Evolutionary conservation across 2,329 filamentous ascomycete species (phyloP).

Genomic region (Achaetomium macrosporum): DNA sequence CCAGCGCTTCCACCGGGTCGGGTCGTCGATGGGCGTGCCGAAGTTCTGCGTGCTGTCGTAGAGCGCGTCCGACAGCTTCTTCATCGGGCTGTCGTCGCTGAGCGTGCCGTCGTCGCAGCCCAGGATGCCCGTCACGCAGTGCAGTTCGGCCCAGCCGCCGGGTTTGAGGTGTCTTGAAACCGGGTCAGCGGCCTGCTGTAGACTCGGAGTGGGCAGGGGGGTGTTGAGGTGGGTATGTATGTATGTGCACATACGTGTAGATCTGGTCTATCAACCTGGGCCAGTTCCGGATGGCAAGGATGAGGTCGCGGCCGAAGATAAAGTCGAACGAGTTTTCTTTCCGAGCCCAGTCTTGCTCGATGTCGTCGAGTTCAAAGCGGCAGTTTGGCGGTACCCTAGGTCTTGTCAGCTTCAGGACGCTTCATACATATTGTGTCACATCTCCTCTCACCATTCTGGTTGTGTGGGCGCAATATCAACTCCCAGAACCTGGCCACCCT

Average conservation of each 20-base stretch:
- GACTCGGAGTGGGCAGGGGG: not conserved
- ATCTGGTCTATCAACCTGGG: slow-evolving; percentile 35
- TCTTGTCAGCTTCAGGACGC: not conserved
- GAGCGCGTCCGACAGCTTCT: slow-evolving; percentile 11
- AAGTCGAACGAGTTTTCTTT: slow-evolving; percentile 33
- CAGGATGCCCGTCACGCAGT: slow-evolving; percentile 20
- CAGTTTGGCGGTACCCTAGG: slow-evolving; percentile 32
- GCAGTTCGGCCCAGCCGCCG: slow-evolving; percentile 24
- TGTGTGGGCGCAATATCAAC: slow-evolving; percentile 49
- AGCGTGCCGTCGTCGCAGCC: slow-evolving; percentile 19
- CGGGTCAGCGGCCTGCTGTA: not conserved
- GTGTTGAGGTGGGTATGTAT: not conserved
- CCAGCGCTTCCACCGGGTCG: slow-evolving; percentile 18
- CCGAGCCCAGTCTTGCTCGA: slow-evolving; percentile 33
- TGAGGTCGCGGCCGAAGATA: slow-evolving; percentile 29
- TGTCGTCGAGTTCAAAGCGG: slow-evolving; percentile 34
- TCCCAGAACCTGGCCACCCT: slow-evolving; percentile 32
- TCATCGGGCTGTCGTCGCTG: slow-evolving; percentile 17
- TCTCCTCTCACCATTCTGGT: slow-evolving; percentile 30
- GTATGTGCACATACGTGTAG: slow-evolving; percentile 22
- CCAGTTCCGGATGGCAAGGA: slow-evolving; percentile 20
- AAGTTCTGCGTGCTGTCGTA: slow-evolving; percentile 7
- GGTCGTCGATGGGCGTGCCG: slow-evolving; percentile 19
- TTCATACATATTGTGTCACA: too few species aligned
- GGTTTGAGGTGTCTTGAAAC: slow-evolving; percentile 24